phyloP scores from a whole-genome alignment of 31 red algal species.

The Asparagopsis taxiformis region DNA sequence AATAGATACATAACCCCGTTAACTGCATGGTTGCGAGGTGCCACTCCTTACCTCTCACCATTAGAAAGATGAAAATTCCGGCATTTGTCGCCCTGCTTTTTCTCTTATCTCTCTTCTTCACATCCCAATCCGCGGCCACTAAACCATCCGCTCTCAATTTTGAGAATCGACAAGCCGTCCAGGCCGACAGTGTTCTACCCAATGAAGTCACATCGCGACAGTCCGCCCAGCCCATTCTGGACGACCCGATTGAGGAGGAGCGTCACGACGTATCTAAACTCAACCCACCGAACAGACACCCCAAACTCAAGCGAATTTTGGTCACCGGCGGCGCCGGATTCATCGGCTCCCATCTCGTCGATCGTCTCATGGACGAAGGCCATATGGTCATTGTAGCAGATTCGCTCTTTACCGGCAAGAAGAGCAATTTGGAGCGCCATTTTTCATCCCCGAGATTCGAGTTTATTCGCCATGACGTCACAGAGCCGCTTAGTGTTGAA shows the following conservation, averaged over 20 bases:
- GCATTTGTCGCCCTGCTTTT: conserved; percentile 25
- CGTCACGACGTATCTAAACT: conserved; percentile 68
- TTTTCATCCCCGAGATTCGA: conserved; percentile 86
- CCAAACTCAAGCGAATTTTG: conserved; percentile 78
- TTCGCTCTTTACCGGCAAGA: conserved; percentile 94
- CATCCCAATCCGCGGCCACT: conserved; percentile 36
- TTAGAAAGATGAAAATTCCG: conserved; percentile 36
- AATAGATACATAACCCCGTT: too few species aligned
- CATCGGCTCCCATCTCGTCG: conserved; percentile 97
- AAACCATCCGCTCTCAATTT: neutral
- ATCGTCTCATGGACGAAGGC: conserved; percentile 97
- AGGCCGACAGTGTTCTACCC: neutral
- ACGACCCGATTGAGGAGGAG: conserved; percentile 35
- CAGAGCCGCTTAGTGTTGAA: conserved; percentile 76
- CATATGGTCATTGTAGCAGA: conserved; percentile 97
- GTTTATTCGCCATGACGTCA: conserved; percentile 95
- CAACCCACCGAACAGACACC: conserved; percentile 83
- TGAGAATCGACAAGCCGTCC: neutral
- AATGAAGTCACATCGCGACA: neutral
- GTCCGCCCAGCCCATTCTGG: conserved; percentile 36
- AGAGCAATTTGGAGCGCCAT: conserved; percentile 85
- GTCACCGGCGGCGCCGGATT: conserved; percentile 99
- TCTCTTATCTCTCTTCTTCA: conserved; percentile 39
- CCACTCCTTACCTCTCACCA: too few species aligned
- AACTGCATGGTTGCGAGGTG: neutral